phyloP scores from a whole-genome alignment of 2,329 filamentous ascomycete species.

The Raffaelea ambrosiae region DNA sequence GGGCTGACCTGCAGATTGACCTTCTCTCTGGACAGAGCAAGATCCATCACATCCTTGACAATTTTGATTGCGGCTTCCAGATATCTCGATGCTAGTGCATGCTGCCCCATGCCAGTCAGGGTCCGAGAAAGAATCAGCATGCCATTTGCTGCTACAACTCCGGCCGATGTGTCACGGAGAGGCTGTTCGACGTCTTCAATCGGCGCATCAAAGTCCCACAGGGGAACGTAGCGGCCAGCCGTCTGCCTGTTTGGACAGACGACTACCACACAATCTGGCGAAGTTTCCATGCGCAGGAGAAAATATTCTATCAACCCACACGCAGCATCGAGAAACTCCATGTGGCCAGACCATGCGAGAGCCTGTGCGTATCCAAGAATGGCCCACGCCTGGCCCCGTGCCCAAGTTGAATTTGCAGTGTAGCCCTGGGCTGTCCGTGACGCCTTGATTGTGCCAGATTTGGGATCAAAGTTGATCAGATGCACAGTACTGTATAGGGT shows the following conservation, averaged over 20 bases:
- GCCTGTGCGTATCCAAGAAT: conserved; percentile 43
- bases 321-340: conserved; percentile 33
- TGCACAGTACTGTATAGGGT: background rate
- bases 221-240: conserved; percentile 16
- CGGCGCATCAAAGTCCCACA: conserved; percentile 16
- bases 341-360: conserved; percentile 37
- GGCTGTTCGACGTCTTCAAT: conserved; percentile 4
- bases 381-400: conserved; percentile 42
- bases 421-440: conserved; percentile 29
- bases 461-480: background rate
- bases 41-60: conserved; percentile 19
- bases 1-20: too few species aligned
- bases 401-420: conserved; percentile 38
- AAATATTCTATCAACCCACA: conserved; percentile 40
- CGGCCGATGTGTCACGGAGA: conserved; percentile 26
- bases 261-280: background rate
- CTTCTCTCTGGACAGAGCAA: conserved; percentile 12
- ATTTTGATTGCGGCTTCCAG: conserved; percentile 19
- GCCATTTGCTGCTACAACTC: conserved; percentile 30
- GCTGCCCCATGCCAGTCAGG: conserved; percentile 11
- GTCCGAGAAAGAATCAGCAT: conserved; percentile 28
- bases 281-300: conserved; percentile 26
- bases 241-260: background rate
- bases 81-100: background rate
- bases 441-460: background rate